These are phyloP conservation scores for Delonix regia DNA, from an alignment of 306 rosid species.

Conservation along the genomic window DNA sequence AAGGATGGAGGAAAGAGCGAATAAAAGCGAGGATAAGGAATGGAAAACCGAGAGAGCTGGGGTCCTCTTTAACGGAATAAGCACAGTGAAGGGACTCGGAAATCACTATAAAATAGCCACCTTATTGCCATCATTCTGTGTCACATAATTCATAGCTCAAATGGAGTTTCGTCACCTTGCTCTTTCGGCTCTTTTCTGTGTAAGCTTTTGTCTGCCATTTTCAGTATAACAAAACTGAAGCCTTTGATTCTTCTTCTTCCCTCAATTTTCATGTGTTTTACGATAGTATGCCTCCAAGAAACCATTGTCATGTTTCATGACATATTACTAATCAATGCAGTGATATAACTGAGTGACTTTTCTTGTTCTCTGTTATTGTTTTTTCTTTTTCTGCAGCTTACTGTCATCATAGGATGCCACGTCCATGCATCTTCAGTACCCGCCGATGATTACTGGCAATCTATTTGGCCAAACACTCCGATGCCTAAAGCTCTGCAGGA, in stretches of 20 bases:
- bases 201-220: not conserved
- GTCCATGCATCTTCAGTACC: constrained; percentile 6
- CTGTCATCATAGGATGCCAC: constrained; percentile 14
- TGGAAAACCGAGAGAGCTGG: no score
- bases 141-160: constrained; percentile 7
- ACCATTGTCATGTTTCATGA: no score
- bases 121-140: constrained; percentile 39
- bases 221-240: not conserved
- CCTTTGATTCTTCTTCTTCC: not conserved
- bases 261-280: no score
- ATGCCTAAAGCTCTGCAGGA: not conserved
- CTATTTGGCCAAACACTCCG: constrained; percentile 3
- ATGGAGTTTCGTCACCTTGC: not conserved
- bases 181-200: not conserved
- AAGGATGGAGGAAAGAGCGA: no score
- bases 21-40: no score
- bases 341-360: no score
- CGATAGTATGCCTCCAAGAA: no score
- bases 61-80: not conserved
- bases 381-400: not conserved
- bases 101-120: not conserved
- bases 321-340: no score
- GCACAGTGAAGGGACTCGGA: not conserved
- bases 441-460: constrained; percentile 19
- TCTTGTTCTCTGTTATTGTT: no score